phyloP scores from a whole-genome alignment of 768 basidiomycete species.

The Xerocomellus dryophilus region DNA sequence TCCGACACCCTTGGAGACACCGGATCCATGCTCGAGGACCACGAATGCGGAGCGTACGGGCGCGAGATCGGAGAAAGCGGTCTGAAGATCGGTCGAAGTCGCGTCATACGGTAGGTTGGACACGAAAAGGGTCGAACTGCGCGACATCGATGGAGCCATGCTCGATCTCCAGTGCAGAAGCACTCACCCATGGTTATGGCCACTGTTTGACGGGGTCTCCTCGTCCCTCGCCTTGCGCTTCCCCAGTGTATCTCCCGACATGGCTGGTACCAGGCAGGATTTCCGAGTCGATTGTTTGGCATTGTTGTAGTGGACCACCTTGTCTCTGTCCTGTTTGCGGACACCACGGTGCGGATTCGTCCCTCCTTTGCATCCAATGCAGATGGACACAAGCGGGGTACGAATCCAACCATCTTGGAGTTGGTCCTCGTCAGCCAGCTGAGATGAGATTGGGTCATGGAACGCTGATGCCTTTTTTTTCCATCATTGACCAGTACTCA shows the following conservation, averaged over 20 bases:
- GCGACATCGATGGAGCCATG: neutral
- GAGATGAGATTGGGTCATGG: too few relatives aligned
- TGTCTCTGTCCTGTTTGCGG: too few relatives aligned
- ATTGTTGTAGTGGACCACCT: neutral
- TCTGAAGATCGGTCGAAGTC: constrained; percentile 87
- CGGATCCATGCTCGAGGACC: constrained; percentile 73
- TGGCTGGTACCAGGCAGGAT: too few relatives aligned
- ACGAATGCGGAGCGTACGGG: constrained; percentile 94
- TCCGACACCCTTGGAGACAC: constrained; percentile 89
- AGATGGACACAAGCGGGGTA: too few relatives aligned
- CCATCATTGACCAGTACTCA: too few relatives aligned
- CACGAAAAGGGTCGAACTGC: constrained; percentile 84
- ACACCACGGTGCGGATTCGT: too few relatives aligned
- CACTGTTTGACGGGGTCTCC: neutral
- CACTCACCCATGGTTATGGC: constrained; percentile 24
- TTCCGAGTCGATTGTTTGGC: constrained; percentile 7
- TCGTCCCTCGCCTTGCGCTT: constrained; percentile 30
- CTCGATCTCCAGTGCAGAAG: neutral
- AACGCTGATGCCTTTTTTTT: too few relatives aligned
- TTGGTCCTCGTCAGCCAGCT: too few relatives aligned
- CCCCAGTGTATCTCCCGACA: constrained; percentile 18
- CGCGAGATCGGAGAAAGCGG: constrained; percentile 92
- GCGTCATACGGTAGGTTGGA: constrained; percentile 89
- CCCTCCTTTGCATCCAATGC: too few relatives aligned
- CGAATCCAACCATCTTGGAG: too few relatives aligned